These are phyloP conservation scores for Boletus nobilissimus DNA, from an alignment of 1,284 basidiomycete genomes.

Conservation along the genomic window DNA sequence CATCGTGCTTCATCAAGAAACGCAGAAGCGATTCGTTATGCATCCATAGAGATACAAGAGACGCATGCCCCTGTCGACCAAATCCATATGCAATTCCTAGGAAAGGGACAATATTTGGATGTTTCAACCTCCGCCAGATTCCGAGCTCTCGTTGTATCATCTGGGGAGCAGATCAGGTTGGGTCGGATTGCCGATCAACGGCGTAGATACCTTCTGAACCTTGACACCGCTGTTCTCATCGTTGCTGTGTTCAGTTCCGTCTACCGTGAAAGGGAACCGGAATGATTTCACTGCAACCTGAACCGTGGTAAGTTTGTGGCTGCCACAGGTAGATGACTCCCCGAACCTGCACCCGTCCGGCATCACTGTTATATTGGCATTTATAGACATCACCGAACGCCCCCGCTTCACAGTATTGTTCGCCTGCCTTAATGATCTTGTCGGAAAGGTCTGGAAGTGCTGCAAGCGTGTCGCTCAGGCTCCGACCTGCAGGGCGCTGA, in stretches of 20 bases:
- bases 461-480: neutral
- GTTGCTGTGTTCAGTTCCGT: neutral
- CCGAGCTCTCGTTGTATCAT: constrained; percentile 12
- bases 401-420: constrained; percentile 10
- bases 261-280: neutral
- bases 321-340: neutral
- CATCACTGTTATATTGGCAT: neutral
- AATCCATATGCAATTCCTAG: constrained; percentile 8
- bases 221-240: neutral
- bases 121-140: neutral
- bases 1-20: neutral
- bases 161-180: neutral
- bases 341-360: neutral
- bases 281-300: constrained; percentile 12
- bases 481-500: no score
- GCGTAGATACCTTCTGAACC: neutral
- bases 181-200: neutral
- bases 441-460: constrained; percentile 4
- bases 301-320: neutral
- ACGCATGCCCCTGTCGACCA: neutral
- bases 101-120: constrained; percentile 9
- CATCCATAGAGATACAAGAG: constrained; percentile 3
- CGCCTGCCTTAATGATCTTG: neutral
- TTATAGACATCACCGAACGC: constrained; percentile 15
- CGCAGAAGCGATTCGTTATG: constrained; percentile 2